Percentiles rank a stretch among this genome's conserved stretches.
Conservation (phyloP, 176 grass and related monocot genomes). For the Stipa capillata region DNA sequence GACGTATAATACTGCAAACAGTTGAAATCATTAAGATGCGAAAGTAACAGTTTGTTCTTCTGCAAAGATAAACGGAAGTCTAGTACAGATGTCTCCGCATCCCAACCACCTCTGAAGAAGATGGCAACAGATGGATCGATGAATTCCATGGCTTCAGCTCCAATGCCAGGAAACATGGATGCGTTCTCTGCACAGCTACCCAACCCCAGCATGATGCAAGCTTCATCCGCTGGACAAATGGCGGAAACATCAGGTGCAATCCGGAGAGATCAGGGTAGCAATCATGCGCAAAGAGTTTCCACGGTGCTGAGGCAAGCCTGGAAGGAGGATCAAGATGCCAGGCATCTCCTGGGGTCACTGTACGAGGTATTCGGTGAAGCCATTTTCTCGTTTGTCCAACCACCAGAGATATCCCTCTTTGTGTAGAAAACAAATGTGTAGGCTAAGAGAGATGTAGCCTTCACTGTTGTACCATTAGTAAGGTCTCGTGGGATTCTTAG, state of each 20-base stretch:
- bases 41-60: neutral
- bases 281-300: slow-evolving; percentile 37
- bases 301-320: slow-evolving; percentile 71
- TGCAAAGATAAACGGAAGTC: slow-evolving; percentile 60
- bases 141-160: slow-evolving; percentile 26
- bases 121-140: slow-evolving; percentile 30
- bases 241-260: slow-evolving; percentile 14
- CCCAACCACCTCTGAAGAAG: slow-evolving; percentile 79
- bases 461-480: neutral
- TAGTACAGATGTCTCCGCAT: slow-evolving; percentile 30
- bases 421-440: slow-evolving; percentile 30
- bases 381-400: slow-evolving; percentile 75
- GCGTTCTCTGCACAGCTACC: slow-evolving; percentile 33
- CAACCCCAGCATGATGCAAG: slow-evolving; percentile 26
- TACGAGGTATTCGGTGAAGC: slow-evolving; percentile 70
- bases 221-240: slow-evolving; percentile 36
- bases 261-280: slow-evolving; percentile 31
- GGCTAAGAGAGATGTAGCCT: neutral
- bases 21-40: neutral
- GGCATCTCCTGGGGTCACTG: slow-evolving; percentile 55
- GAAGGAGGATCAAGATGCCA: slow-evolving; percentile 74
- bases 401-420: slow-evolving; percentile 51
- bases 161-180: slow-evolving; percentile 41
- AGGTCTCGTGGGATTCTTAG: neutral
- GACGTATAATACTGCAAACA: neutral